Evolutionary conservation across 2,329 filamentous ascomycete species (phyloP).

Genomic region (Pyricularia pennisetigena): DNA sequence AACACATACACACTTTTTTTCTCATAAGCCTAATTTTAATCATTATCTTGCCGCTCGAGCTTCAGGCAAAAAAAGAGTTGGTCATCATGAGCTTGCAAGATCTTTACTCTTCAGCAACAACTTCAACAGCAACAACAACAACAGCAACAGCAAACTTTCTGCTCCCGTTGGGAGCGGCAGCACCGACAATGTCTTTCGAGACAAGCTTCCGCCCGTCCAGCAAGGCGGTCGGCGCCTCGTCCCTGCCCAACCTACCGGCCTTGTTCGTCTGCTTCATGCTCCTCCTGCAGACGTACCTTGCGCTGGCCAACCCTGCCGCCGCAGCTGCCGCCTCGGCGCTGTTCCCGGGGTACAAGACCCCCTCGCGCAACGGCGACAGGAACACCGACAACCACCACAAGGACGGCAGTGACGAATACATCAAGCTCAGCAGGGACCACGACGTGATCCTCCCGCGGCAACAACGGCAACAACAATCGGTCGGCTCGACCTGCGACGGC

Average conservation of each 20-base stretch:
- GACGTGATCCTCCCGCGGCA: not conserved
- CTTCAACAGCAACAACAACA: not conserved
- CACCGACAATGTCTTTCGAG: not conserved
- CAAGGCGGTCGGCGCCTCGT: not conserved
- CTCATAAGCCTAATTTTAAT: not conserved
- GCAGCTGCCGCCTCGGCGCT: not conserved
- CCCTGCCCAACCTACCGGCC: not conserved
- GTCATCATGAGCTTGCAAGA: not conserved
- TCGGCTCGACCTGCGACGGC: conserved; percentile 27
- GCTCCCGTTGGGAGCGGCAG: not conserved
- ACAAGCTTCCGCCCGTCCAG: not conserved
- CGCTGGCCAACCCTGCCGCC: not conserved
- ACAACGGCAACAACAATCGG: conserved; percentile 5
- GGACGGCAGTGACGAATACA: not conserved
- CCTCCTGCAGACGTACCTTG: not conserved
- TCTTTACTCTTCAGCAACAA: not conserved
- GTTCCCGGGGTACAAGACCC: not conserved
- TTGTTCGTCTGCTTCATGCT: not conserved
- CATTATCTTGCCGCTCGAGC: not conserved
- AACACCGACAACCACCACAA: not conserved
- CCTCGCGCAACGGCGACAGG: not conserved
- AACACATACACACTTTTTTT: not conserved
- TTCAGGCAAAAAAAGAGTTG: not conserved
- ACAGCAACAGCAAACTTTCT: not conserved
- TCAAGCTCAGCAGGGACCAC: not conserved